Conservation (phyloP, 2,329 filamentous ascomycete species). For the Fusarium sp. region DNA sequence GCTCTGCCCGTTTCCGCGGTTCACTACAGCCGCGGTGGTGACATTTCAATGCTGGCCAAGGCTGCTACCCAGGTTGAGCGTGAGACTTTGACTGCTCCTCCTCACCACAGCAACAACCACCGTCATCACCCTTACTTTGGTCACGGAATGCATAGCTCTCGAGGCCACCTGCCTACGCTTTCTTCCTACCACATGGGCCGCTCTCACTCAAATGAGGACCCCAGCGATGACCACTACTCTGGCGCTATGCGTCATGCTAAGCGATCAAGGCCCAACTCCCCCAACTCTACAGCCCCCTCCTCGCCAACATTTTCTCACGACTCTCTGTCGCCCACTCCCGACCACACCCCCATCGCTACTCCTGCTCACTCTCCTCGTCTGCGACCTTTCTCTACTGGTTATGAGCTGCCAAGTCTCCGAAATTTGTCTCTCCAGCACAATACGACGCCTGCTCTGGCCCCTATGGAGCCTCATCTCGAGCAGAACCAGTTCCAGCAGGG, state of each 20-base stretch:
- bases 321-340: constrained; percentile 92
- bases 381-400: constrained; percentile 78
- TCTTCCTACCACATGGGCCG: constrained; percentile 95
- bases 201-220: constrained; percentile 83
- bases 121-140: constrained; percentile 65
- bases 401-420: constrained; percentile 86
- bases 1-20: constrained; percentile 60
- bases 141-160: constrained; percentile 58
- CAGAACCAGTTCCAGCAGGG: constrained; percentile 51
- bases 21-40: constrained; percentile 60
- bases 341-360: constrained; percentile 98
- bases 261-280: constrained; percentile 91
- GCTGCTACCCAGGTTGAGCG: constrained; percentile 70
- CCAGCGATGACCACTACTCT: constrained; percentile 78
- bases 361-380: constrained; percentile 94
- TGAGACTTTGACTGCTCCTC: constrained; percentile 57
- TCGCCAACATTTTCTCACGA: constrained; percentile 97
- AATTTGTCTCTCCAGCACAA: constrained; percentile 64
- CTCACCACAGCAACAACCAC: constrained; percentile 54
- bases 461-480: constrained; percentile 66
- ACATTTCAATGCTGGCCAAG: constrained; percentile 69
- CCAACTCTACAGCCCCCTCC: constrained; percentile 93
- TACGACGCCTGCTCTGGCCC: constrained; percentile 65
- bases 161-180: constrained; percentile 76
- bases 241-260: constrained; percentile 78